Evolutionary conservation across 164 flowering plant species (phyloP).

Genomic region (Berberis vulgaris): DNA sequence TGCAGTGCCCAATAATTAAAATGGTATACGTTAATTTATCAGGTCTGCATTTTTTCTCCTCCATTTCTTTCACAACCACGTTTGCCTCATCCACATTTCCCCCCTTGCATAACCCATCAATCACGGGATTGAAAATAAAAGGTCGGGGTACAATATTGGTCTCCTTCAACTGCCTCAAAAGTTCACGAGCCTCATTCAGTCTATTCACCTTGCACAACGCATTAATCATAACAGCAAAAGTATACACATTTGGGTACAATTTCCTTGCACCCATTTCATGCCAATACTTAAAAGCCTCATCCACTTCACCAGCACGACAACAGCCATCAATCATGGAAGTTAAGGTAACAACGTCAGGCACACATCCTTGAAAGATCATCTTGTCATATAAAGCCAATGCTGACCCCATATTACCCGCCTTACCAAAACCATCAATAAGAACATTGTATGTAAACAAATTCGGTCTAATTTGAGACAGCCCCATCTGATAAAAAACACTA

Average conservation of each 20-base stretch:
- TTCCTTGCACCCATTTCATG: constrained; percentile 44
- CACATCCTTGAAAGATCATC: constrained; percentile 42
- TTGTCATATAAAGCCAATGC: constrained; percentile 39
- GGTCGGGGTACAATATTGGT: constrained; percentile 41
- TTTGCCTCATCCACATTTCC: constrained; percentile 91
- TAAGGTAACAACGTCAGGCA: constrained; percentile 69
- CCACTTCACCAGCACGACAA: constrained; percentile 53
- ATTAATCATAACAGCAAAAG: constrained; percentile 55
- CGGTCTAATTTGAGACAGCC: constrained; percentile 34
- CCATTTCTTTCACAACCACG: constrained; percentile 59
- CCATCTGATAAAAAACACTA: constrained; percentile 47
- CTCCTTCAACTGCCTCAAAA: constrained; percentile 44
- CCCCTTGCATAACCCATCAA: constrained; percentile 84
- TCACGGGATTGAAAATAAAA: constrained; percentile 78
- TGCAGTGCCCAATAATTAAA: constrained; percentile 84
- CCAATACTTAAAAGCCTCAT: constrained; percentile 56
- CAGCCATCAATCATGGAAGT: constrained; percentile 70
- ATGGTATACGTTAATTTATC: constrained; percentile 83
- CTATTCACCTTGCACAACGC: constrained; percentile 71
- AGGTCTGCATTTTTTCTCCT: constrained; percentile 50
- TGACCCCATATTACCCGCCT: constrained; percentile 45
- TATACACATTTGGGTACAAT: constrained; percentile 55
- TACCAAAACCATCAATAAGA: constrained; percentile 76
- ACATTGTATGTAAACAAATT: constrained; percentile 55
- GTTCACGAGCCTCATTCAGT: constrained; percentile 55